phyloP scores from a whole-genome alignment of 1,284 basidiomycete genomes.

The Rhizoctonia solani region DNA sequence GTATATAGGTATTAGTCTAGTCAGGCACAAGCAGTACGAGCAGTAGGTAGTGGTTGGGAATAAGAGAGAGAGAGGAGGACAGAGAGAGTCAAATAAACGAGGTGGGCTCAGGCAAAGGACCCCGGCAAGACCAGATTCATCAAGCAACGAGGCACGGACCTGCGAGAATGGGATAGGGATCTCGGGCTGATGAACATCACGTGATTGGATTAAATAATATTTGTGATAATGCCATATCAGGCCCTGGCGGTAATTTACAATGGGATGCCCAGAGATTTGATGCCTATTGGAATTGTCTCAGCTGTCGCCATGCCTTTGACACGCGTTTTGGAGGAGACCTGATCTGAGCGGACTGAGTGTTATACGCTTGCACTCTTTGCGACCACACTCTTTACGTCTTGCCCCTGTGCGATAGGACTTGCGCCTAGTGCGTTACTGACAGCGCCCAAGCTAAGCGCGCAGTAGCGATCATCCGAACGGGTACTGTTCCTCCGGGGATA shows the following conservation, averaged over 20 bases:
- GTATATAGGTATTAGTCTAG: no score
- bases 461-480: no score
- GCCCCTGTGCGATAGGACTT: no score
- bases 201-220: not conserved
- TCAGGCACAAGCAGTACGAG: not conserved
- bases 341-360: no score
- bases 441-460: no score
- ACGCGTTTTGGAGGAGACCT: not conserved
- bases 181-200: conserved; percentile 21
- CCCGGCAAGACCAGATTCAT: conserved; percentile 8
- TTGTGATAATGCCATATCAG: no score
- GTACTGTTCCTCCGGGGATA: not conserved
- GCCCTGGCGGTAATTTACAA: not conserved
- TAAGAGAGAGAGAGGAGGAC: not conserved
- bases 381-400: no score
- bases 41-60: not conserved
- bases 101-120: not conserved
- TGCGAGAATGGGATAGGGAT: conserved; percentile 15
- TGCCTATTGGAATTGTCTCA: not conserved
- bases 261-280: not conserved
- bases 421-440: no score
- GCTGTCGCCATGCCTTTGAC: not conserved
- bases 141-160: conserved; percentile 23
- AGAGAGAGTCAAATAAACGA: not conserved
- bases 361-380: no score